A percentile compares a stretch with the other conserved stretches of the same genome.
phyloP scores from a whole-genome alignment of 2,329 filamentous ascomycete species.

The Aspergillus melleus region DNA sequence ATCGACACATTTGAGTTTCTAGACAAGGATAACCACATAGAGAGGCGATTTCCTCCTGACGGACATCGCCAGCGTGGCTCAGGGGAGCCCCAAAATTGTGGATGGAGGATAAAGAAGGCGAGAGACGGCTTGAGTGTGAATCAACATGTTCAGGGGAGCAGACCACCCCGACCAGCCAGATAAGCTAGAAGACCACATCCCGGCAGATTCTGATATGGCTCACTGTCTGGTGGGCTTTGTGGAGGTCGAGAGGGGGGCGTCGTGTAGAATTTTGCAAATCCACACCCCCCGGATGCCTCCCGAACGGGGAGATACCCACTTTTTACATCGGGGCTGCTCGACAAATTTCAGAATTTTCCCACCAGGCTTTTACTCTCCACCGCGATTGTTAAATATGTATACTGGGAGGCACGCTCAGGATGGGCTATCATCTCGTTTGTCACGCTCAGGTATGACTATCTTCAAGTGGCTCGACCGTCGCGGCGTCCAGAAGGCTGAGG shows the following conservation, averaged over 20 bases:
- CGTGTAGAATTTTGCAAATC: background rate
- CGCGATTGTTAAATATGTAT: background rate
- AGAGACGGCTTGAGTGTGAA: background rate
- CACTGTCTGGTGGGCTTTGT: no score
- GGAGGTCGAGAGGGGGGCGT: background rate
- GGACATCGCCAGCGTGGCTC: background rate
- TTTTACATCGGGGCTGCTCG: conserved; percentile 2
- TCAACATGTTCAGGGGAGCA: background rate
- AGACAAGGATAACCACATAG: background rate
- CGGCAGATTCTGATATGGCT: background rate
- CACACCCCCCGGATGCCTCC: conserved; percentile 1
- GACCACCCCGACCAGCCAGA: background rate
- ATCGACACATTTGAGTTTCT: background rate
- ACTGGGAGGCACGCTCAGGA: background rate
- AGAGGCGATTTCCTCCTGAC: background rate
- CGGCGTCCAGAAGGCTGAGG: background rate
- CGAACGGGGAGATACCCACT: conserved; percentile 8
- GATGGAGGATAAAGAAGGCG: background rate
- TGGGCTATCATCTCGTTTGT: background rate
- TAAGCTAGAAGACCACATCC: background rate
- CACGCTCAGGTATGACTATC: background rate
- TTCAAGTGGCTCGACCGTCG: background rate
- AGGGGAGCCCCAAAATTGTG: background rate
- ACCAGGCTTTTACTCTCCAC: background rate
- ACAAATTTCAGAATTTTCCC: conserved; percentile 2